Evolutionary conservation across 257 asterid genomes (phyloP).

Genomic region (Haberlea rhodopensis): DNA sequence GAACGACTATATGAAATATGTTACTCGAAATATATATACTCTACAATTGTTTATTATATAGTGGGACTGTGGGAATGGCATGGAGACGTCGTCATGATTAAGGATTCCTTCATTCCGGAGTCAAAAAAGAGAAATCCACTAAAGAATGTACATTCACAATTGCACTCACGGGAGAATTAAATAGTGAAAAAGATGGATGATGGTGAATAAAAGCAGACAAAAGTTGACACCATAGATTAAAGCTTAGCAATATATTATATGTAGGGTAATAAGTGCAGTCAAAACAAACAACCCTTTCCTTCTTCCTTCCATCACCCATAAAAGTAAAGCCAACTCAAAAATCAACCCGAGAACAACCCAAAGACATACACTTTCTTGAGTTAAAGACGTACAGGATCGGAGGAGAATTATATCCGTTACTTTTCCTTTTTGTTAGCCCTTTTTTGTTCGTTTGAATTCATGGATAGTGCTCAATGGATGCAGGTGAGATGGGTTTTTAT

Average conservation of each 20-base stretch:
- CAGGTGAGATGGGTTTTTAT: conserved; percentile 40
- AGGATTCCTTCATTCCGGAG: too few species aligned
- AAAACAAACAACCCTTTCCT: too few species aligned
- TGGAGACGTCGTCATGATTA: conserved; percentile 29
- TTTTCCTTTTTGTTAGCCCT: conserved; percentile 32
- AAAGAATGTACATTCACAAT: too few species aligned
- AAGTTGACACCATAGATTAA: background rate
- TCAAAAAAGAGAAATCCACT: too few species aligned
- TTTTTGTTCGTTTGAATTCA: conserved; percentile 29
- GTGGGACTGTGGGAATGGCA: conserved; percentile 35
- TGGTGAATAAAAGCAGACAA: too few species aligned
- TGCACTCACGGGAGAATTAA: too few species aligned
- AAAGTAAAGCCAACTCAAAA: conserved; percentile 36
- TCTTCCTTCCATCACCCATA: too few species aligned
- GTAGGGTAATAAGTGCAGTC: conserved; percentile 32
- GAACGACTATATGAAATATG: too few species aligned
- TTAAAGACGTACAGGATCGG: conserved; percentile 49
- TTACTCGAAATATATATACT: too few species aligned
- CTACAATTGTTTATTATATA: conserved; percentile 10
- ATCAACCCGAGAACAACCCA: conserved; percentile 39
- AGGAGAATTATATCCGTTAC: conserved; percentile 41
- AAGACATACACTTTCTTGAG: conserved; percentile 57
- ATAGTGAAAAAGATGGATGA: too few species aligned
- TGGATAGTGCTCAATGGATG: conserved; percentile 69
- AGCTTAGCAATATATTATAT: background rate